A percentile compares a stretch with the other conserved stretches of the same genome.
Evolutionary conservation across 768 basidiomycete genomes (phyloP).

Genomic region (Boletus sp.): DNA sequence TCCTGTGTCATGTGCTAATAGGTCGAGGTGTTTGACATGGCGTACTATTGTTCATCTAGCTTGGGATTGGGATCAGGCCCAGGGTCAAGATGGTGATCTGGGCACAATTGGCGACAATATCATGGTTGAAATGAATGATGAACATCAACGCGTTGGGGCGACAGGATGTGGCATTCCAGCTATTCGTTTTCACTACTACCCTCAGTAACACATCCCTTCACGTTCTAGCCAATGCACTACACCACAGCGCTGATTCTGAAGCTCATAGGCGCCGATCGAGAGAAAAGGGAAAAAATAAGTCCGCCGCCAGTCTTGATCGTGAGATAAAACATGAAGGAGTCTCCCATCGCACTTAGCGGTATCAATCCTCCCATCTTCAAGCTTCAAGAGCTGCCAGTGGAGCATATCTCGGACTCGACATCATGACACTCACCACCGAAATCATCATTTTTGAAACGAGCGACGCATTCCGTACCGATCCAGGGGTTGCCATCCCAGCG

Average conservation of each 20-base stretch:
- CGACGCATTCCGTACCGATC: constrained; percentile 6
- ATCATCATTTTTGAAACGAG: constrained; percentile 19
- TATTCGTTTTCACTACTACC: too few relatives aligned
- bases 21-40: too few relatives aligned
- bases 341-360: neutral
- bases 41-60: too few relatives aligned
- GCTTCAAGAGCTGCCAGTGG: neutral
- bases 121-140: too few relatives aligned
- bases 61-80: too few relatives aligned
- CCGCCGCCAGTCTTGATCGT: neutral
- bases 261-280: neutral
- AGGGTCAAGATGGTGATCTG: too few relatives aligned
- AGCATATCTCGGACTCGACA: neutral
- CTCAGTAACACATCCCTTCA: neutral
- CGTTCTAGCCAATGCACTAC: neutral
- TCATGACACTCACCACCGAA: constrained; percentile 22
- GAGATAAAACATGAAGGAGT: too few relatives aligned
- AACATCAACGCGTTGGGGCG: too few relatives aligned
- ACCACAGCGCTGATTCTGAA: neutral
- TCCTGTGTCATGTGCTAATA: too few relatives aligned
- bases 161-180: too few relatives aligned
- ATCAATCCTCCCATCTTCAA: neutral
- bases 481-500: neutral
- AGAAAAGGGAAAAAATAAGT: too few relatives aligned
- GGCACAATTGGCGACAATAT: too few relatives aligned